A percentile compares a stretch with the other conserved stretches of the same genome.
Conservation (phyloP, 1,284 basidiomycete genomes). For the Moesziomyces parantarcticus region DNA sequence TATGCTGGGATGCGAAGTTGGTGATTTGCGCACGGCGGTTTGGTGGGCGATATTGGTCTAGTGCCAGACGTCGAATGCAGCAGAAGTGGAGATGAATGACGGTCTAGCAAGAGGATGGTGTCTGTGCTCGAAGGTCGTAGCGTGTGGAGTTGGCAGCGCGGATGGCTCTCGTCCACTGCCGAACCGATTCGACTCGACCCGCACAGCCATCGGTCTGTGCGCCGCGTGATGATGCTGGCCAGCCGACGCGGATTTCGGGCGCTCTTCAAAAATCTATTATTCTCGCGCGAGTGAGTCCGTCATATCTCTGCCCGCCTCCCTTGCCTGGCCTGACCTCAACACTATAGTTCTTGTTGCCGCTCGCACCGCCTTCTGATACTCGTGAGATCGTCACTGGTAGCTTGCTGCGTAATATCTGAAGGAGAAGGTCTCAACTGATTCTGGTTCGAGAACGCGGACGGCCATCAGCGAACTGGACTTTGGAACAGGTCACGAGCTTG, state of each 20-base stretch:
- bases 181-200: slow-evolving; percentile 7
- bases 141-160: slow-evolving; percentile 33
- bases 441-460: too few species aligned
- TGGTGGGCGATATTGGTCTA: too few species aligned
- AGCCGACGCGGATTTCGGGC: neutral
- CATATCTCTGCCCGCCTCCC: neutral
- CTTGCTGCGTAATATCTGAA: too few species aligned
- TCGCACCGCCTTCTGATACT: too few species aligned
- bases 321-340: too few species aligned
- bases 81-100: neutral
- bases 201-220: slow-evolving; percentile 46
- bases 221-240: slow-evolving; percentile 2
- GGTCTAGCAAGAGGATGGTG: neutral
- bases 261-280: neutral
- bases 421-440: neutral
- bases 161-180: slow-evolving; percentile 12
- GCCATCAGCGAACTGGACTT: too few species aligned
- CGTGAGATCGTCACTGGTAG: too few species aligned
- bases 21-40: too few species aligned
- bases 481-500: too few species aligned
- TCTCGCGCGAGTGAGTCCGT: slow-evolving; percentile 23
- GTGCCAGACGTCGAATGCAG: neutral
- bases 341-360: too few species aligned
- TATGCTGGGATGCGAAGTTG: neutral
- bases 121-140: slow-evolving; percentile 1